Base-by-base conservation (phyloP, 2,329 filamentous ascomycete species). In the Pleoardoris graminearum region DNA sequence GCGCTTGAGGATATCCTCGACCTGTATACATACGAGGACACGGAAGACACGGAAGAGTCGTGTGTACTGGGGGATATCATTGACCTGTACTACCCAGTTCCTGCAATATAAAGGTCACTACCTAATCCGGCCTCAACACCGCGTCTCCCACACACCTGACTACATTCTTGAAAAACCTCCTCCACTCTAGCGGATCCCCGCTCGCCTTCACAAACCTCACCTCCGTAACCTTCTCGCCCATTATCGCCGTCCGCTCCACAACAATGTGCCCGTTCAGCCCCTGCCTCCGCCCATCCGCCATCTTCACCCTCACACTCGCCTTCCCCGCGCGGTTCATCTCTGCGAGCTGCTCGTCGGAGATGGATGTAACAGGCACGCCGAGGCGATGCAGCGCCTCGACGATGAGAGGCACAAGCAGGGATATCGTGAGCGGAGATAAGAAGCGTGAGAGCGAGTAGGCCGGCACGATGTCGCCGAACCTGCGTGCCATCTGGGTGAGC, bases 131-230 rank as follows among this genome's bases (percentile, higher is more conserved):
- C 56, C 70, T 70, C 57, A 76, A 89, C 38, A 97, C 87, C 7
- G 85, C 91, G 69, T 96, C 91, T 68, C 90, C 90, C 76, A 92
- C 95, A 54, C 93, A 79, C 58, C 95, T 80, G 25, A 90, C 90
- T n/a, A 97, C 84, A 73, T 91, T 92, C 77, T 99, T 99, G 80
- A 99, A 99, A 71, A 99, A 91, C 29, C 94, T 81, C 55, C 94
- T 84, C 94, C 95, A 99, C 77, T 97, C 93, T 44, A 99, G 76
- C 4, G 94, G 94, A 77, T 99, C 94, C 5, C 94, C 94, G 77
- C 96, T 97, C 48, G 90, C 82, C 77, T 99, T 99, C 60, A 95
- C 84, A 70, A 99, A 97, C 46, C 91, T 83, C 23, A 97, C 89
- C 72, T 97, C 92, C 53, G 63, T 66, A 21, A 92, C 81, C 27